Conservation (phyloP, 768 basidiomycete genomes). For the Tremella fuciformis region DNA sequence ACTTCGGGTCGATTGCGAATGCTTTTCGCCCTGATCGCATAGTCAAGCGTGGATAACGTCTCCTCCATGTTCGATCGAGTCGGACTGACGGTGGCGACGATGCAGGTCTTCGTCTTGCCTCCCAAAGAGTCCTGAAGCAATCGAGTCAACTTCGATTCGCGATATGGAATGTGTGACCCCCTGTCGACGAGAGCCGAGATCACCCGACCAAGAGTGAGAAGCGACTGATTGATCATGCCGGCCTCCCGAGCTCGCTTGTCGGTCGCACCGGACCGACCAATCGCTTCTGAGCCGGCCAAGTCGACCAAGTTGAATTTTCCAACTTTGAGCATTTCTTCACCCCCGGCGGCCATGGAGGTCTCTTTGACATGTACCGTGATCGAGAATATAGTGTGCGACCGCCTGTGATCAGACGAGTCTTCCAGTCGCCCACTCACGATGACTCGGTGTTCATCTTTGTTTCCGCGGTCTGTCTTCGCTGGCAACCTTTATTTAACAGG, state of each 20-base stretch:
- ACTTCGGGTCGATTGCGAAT: slow-evolving; percentile 93
- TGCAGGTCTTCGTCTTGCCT: slow-evolving; percentile 93
- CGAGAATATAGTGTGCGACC: slow-evolving; percentile 97
- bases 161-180: slow-evolving; percentile 87
- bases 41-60: slow-evolving; percentile 94
- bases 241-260: slow-evolving; percentile 93
- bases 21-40: slow-evolving; percentile 89
- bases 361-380: slow-evolving; percentile 92
- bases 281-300: slow-evolving; percentile 94
- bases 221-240: slow-evolving; percentile 96
- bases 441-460: slow-evolving; percentile 88
- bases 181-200: slow-evolving; percentile 94
- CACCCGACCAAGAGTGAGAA: slow-evolving; percentile 92
- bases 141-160: slow-evolving; percentile 96
- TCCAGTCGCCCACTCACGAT: slow-evolving; percentile 31
- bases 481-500: slow-evolving; percentile 81
- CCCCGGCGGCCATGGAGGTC: slow-evolving; percentile 59
- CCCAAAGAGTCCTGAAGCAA: slow-evolving; percentile 98
- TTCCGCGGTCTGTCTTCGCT: slow-evolving; percentile 85
- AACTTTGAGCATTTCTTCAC: slow-evolving; percentile 84
- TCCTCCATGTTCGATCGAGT: slow-evolving; percentile 93
- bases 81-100: slow-evolving; percentile 94
- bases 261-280: slow-evolving; percentile 91
- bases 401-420: slow-evolving; percentile 55
- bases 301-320: slow-evolving; percentile 98